Percentiles rank a stretch among this genome's conserved stretches.
phyloP scores from a whole-genome alignment of 345 rosid genomes.

The Erodium maritimum region DNA sequence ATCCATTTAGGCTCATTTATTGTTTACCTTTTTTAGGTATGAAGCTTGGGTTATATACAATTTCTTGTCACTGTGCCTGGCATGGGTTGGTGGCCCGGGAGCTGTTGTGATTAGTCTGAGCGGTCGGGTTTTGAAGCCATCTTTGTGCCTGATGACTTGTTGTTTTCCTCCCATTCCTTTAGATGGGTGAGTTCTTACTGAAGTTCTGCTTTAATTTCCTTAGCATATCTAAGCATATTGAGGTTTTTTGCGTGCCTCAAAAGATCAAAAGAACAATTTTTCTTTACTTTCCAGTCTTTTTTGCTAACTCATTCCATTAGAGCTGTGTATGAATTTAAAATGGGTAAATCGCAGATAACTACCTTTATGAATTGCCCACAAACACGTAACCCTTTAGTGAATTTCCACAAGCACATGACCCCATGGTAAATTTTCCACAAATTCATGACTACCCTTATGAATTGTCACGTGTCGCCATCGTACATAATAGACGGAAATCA shows the following conservation, averaged over 20 bases:
- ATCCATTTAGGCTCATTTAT: not conserved
- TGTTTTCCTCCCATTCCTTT: slow-evolving; percentile 78
- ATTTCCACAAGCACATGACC: too few relatives aligned
- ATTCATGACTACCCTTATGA: too few relatives aligned
- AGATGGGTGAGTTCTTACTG: slow-evolving; percentile 63
- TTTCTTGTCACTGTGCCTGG: slow-evolving; percentile 82
- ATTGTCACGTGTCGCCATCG: too few relatives aligned
- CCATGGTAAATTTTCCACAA: too few relatives aligned
- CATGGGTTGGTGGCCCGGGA: slow-evolving; percentile 99
- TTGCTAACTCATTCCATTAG: not conserved
- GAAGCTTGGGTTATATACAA: slow-evolving; percentile 99
- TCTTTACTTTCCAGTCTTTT: not conserved
- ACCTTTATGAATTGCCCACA: too few relatives aligned
- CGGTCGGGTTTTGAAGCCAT: slow-evolving; percentile 79
- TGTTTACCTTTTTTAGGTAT: slow-evolving; percentile 40
- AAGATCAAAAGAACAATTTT: not conserved
- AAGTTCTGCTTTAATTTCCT: not conserved
- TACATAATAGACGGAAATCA: too few relatives aligned
- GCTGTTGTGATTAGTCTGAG: slow-evolving; percentile 85
- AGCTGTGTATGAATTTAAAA: not conserved
- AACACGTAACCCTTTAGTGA: too few relatives aligned
- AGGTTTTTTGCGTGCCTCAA: not conserved
- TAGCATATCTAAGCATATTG: not conserved
- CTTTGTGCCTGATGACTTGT: slow-evolving; percentile 81
- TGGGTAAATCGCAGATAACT: too few relatives aligned